A percentile compares a stretch with the other conserved stretches of the same genome.
phyloP scores from a whole-genome alignment of 495 filamentous ascomycete species.

The Hapsidospora chrysogenum region DNA sequence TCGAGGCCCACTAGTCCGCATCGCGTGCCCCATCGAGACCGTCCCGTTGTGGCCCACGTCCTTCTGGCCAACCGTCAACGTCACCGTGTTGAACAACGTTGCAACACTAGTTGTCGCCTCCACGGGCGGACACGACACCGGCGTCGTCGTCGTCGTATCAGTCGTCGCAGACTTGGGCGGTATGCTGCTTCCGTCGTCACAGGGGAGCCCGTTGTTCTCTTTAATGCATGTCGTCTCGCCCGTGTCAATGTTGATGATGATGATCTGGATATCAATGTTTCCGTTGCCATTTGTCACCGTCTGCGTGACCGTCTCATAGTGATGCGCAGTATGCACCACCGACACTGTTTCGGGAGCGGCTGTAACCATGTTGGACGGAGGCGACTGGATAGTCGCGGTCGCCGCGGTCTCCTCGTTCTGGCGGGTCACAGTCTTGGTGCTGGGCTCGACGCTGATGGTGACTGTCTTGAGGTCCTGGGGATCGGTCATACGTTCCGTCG shows the following conservation, averaged over 20 bases:
- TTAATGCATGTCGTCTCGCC: conserved; percentile 1
- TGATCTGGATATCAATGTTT: background rate
- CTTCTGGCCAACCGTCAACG: background rate
- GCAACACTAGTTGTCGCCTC: background rate
- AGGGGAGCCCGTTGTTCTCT: background rate
- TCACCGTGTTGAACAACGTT: conserved; percentile 1
- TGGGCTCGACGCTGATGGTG: background rate
- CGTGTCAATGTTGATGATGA: conserved; percentile 1
- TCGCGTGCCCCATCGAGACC: too few species aligned
- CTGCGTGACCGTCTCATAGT: background rate
- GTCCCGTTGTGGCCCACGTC: too few species aligned
- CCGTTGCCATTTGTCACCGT: background rate
- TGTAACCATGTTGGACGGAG: background rate
- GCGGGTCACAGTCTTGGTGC: background rate
- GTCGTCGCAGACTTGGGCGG: background rate
- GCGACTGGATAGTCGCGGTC: background rate
- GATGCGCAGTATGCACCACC: background rate
- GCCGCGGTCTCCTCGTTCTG: background rate
- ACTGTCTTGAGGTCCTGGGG: background rate
- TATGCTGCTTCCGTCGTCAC: background rate
- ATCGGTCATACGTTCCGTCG: too few species aligned
- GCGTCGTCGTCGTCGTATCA: background rate
- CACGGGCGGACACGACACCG: background rate
- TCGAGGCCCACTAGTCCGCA: too few species aligned
- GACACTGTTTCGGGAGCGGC: background rate